A percentile compares a stretch with the other conserved stretches of the same genome.
phyloP scores from a whole-genome alignment of 257 asterid species.

The Parsonsia alboflavescens region DNA sequence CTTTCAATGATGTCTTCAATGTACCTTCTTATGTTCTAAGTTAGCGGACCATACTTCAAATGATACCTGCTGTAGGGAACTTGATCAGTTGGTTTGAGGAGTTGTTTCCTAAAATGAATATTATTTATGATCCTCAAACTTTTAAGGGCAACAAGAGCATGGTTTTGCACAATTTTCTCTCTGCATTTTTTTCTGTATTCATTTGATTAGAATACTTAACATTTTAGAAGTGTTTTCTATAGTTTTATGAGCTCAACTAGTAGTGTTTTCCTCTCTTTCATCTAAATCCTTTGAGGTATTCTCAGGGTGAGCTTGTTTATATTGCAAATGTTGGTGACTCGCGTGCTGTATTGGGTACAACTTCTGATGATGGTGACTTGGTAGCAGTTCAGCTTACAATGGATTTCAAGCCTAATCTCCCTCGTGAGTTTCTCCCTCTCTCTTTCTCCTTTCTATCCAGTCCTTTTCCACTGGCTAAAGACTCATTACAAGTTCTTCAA shows the following conservation, averaged over 20 bases:
- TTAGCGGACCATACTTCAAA: no score
- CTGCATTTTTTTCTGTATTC: no score
- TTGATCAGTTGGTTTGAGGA: no score
- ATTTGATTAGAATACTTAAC: no score
- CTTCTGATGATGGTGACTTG: slow-evolving; percentile 54
- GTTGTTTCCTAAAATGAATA: no score
- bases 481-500: neutral
- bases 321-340: slow-evolving; percentile 94
- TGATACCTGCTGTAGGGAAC: no score
- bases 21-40: no score
- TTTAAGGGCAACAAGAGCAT: no score
- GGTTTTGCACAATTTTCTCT: no score
- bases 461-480: neutral
- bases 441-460: neutral
- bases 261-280: neutral
- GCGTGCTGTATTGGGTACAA: slow-evolving; percentile 86
- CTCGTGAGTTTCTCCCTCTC: slow-evolving; percentile 48
- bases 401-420: slow-evolving; percentile 92
- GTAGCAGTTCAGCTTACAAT: slow-evolving; percentile 73
- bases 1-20: no score
- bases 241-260: neutral
- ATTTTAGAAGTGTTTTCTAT: neutral
- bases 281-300: slow-evolving; percentile 14
- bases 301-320: slow-evolving; percentile 65
- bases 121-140: no score